Evolutionary conservation across 2,329 filamentous ascomycete genomes (phyloP).

Genomic region (Claviceps quebecensis): DNA sequence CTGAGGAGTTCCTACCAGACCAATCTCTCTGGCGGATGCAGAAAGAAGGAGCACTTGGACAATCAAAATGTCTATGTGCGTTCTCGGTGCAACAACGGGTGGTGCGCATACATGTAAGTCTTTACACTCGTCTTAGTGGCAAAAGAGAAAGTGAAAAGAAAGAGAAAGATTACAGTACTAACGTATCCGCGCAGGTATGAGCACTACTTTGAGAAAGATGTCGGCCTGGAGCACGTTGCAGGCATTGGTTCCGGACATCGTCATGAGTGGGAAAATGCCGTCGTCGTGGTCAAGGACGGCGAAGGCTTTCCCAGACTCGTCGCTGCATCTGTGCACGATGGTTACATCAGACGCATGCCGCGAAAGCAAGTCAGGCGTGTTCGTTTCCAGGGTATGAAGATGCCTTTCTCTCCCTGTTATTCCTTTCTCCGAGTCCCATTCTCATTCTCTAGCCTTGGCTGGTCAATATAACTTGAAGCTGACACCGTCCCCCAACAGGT

Average conservation of each 20-base stretch:
- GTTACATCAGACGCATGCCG: conserved; percentile 12
- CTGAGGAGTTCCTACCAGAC: conserved; percentile 5
- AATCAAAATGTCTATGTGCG: conserved; percentile 14
- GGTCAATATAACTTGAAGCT: neutral
- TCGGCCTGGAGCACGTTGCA: conserved; percentile 3
- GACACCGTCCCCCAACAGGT: neutral
- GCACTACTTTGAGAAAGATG: conserved; percentile 14
- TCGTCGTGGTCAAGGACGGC: conserved; percentile 9
- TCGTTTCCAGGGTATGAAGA: neutral
- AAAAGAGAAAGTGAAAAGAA: too few species aligned
- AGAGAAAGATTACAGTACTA: too few species aligned
- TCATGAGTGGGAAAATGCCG: conserved; percentile 14
- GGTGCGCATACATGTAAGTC: conserved; percentile 14
- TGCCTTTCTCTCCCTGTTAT: neutral
- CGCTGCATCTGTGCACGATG: conserved; percentile 17
- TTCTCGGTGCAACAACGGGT: conserved; percentile 12
- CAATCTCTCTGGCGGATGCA: conserved; percentile 7
- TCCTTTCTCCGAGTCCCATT: neutral
- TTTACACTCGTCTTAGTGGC: too few species aligned
- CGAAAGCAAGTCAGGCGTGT: neutral
- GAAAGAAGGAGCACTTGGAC: conserved; percentile 8
- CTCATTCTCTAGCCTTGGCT: neutral
- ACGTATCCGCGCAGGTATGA: conserved; percentile 5
- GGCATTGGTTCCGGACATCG: conserved; percentile 8
- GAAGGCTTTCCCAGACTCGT: conserved; percentile 9